Percentiles rank a stretch among this genome's conserved stretches.
Conservation (phyloP, 2,329 filamentous ascomycete species). For the Chaetomium globosum region DNA sequence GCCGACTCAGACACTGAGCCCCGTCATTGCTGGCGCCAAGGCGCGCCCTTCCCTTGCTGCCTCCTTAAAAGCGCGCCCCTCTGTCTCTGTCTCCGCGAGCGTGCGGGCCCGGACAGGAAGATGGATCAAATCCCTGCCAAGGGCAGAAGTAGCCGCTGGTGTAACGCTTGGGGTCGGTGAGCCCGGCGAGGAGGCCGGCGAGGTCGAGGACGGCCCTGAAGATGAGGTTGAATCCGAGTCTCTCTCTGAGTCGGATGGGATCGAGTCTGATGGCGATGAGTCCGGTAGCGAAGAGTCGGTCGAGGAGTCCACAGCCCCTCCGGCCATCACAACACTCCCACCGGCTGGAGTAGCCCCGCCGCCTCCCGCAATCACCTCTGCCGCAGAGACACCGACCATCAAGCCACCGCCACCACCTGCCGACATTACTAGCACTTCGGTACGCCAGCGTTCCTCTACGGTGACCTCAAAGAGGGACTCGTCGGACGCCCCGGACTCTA, state of each 20-base stretch:
- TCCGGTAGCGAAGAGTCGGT: conserved; percentile 11
- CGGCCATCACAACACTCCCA: conserved; percentile 11
- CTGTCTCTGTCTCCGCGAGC: not conserved
- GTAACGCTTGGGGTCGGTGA: conserved; percentile 19
- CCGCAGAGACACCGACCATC: not conserved
- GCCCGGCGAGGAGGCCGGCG: not conserved
- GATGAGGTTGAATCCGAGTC: not conserved
- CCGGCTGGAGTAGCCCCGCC: conserved; percentile 10
- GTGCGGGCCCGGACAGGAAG: conserved; percentile 9
- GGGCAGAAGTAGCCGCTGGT: not conserved
- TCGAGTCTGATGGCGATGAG: conserved; percentile 26
- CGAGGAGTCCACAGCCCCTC: conserved; percentile 16
- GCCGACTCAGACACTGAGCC: not conserved
- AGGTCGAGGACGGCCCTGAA: not conserved
- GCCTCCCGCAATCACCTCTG: conserved; percentile 8
- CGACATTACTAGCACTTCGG: not conserved
- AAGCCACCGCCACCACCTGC: not conserved
- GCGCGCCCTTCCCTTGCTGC: not conserved
- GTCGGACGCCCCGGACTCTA: not conserved
- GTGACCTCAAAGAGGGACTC: not conserved
- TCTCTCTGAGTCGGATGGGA: not conserved
- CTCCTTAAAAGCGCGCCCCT: not conserved
- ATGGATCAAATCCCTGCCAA: not conserved
- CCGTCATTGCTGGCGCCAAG: not conserved
- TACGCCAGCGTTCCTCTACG: not conserved